Base-by-base conservation (phyloP, 1,139 yeast genomes). In the Candida frijolesensis region DNA sequence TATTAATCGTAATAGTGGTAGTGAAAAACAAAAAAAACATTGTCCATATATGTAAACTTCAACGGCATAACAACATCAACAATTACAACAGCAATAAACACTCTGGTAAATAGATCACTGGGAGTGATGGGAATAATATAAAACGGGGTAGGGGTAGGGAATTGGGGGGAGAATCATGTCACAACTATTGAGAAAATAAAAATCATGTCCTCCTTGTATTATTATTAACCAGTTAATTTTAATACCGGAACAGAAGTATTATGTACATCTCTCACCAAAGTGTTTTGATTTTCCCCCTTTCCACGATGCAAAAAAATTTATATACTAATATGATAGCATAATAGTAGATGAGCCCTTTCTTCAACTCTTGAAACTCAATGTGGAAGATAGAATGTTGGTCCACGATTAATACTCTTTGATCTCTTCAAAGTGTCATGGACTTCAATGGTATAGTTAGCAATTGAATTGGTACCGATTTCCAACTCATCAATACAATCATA, bases 341-440 rank as follows among this genome's bases (percentile, higher is more conserved):
- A 15, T 34, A 34, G 14, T n/a, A 30, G 14, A 5, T 11, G 22
- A 4, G 22, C 29, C 7, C 2, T 6, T 4, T 25, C 35, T 32
- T 32, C 35, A 34, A 14, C 18, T 6, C 16, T 14, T 16, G 16
- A 18, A 18, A 16, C 10, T 12, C 19, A 53, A 32, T 49, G 53
- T n/a, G 60, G 58, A 43, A 61, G 60, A 54, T 47, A 60, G 48
- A 61, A 61, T 49, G 56, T 51, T n/a, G 62, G 56, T 34, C 54
- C 55, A 35, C 49, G 57, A 38, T 37, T 48, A 16, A 29, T 25
- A 34, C 51, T 48, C 51, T 64, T 67, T 11, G 64, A 56, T 46
- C 68, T 60, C 51, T 67, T 67, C 40, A 66, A 52, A 19, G 53
- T 53, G 15, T 50, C 50, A 37, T 44, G 42, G 12, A 27, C 37